A percentile compares a stretch with the other conserved stretches of the same genome.
phyloP scores from a whole-genome alignment of 73 alveolate genomes.

The Durusdinium trenchii region DNA sequence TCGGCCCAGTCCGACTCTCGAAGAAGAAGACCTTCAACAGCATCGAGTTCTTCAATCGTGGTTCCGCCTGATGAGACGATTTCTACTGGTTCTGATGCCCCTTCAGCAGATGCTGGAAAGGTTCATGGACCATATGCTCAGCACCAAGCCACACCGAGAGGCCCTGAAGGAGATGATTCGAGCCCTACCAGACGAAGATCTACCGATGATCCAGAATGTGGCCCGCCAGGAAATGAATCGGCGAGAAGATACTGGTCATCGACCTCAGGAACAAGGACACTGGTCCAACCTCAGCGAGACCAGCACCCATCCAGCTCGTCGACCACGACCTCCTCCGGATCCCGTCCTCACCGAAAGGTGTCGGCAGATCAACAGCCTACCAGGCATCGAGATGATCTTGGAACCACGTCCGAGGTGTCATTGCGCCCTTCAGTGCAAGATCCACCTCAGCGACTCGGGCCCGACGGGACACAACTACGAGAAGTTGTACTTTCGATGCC shows the following conservation, averaged over 20 bases:
- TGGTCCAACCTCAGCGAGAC: not conserved
- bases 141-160: too few relatives aligned
- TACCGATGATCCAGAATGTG: too few relatives aligned
- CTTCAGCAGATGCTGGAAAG: too few relatives aligned
- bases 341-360: not conserved
- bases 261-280: not conserved
- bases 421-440: not conserved
- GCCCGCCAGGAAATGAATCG: not conserved
- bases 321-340: not conserved
- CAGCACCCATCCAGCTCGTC: not conserved
- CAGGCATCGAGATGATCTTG: not conserved
- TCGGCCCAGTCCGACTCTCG: not conserved
- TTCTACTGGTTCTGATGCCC: too few relatives aligned
- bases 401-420: not conserved
- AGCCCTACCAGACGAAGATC: too few relatives aligned
- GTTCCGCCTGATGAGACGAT: not conserved
- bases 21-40: not conserved
- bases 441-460: not conserved
- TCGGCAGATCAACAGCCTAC: not conserved
- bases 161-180: too few relatives aligned
- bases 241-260: not conserved
- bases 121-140: too few relatives aligned
- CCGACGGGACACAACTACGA: not conserved
- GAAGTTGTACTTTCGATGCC: constrained; percentile 5
- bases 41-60: not conserved